Conservation (phyloP, 164 flowering plant genomes). For the Liriodendron chinense region DNA sequence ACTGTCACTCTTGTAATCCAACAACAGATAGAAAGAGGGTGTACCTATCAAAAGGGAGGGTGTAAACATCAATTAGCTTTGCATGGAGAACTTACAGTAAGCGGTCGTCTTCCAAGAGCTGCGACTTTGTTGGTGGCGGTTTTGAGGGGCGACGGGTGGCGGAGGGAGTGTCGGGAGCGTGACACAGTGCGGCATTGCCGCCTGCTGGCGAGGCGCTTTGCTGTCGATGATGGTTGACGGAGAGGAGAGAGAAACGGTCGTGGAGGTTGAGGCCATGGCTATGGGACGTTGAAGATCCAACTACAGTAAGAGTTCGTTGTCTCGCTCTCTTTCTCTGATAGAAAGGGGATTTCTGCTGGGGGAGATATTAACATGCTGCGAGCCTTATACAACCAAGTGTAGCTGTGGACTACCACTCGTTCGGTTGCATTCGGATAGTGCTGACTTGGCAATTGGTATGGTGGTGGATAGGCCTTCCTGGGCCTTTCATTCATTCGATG, state of each 20-base stretch:
- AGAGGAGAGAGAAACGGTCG: slow-evolving; percentile 47
- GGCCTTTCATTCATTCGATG: slow-evolving; percentile 16
- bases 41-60: background rate
- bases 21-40: too few relatives aligned
- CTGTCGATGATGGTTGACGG: slow-evolving; percentile 51
- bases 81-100: slow-evolving; percentile 15
- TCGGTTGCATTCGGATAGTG: slow-evolving; percentile 19
- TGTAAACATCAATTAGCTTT: background rate
- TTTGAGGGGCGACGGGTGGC: slow-evolving; percentile 37
- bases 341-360: slow-evolving; percentile 1
- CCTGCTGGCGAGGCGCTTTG: slow-evolving; percentile 49
- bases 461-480: slow-evolving; percentile 11
- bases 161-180: slow-evolving; percentile 56
- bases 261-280: slow-evolving; percentile 39
- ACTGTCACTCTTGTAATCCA: too few relatives aligned
- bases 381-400: background rate
- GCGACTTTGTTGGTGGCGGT: slow-evolving; percentile 24
- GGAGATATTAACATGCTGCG: background rate
- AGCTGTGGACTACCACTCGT: slow-evolving; percentile 22
- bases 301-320: background rate
- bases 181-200: slow-evolving; percentile 48
- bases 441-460: slow-evolving; percentile 9
- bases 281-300: background rate
- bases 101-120: slow-evolving; percentile 22
- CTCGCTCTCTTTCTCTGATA: background rate